Evolutionary conservation across 2,329 filamentous ascomycete genomes (phyloP), one percentile per base, ranked within the genome.

Genomic region (Aspergillus novofumigatus): DNA sequence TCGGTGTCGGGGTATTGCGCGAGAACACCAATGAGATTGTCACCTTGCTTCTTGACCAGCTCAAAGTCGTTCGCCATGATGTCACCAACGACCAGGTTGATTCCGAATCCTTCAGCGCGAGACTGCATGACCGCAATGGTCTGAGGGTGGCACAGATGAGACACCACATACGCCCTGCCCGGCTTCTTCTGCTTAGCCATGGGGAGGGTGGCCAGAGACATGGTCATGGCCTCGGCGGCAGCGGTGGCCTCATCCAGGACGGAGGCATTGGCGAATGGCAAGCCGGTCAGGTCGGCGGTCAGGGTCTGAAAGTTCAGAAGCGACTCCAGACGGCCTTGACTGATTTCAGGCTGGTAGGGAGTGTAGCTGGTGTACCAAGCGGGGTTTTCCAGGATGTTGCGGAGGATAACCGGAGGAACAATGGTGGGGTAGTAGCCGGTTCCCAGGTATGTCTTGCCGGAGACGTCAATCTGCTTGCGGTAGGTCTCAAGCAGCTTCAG

Each of bases 311-410:
- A 97, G 80, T 97, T 97, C 61, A 97, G 80, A 54, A 97, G 80
- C 5, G 91, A 96, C 80, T 97, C 91, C 60, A 97, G 77, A 55
- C 93, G 87, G 38, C 93, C 93, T 77, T 97, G 93, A 73, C 92
- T 96, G 79, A 97, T 96, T 78, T 97, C 93, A 2, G 93, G 89
- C 78, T 97, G 93, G 76, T 97, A 97, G 17, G 93, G 93, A 0
- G 93, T 97, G 75, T 97, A 97, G 77, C 92, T 96, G 44, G 93
- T 97, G 75, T 97, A 97, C 93, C 93, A 97, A 9, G 88, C 92
- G 4, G 93, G 93, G 72, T 89, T 93, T 80, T 97, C 92, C 57
- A 97, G 79, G 4, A 97, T 83, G 72, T 97, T 97, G 65, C 92
- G 84, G 80, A 94, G 91, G 73, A 97, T 96, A 56, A 97, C 92